Percentiles rank a stretch among this genome's conserved stretches.
Conservation (phyloP, 805 yeast species). For the Pichia pseudocactophila region DNA sequence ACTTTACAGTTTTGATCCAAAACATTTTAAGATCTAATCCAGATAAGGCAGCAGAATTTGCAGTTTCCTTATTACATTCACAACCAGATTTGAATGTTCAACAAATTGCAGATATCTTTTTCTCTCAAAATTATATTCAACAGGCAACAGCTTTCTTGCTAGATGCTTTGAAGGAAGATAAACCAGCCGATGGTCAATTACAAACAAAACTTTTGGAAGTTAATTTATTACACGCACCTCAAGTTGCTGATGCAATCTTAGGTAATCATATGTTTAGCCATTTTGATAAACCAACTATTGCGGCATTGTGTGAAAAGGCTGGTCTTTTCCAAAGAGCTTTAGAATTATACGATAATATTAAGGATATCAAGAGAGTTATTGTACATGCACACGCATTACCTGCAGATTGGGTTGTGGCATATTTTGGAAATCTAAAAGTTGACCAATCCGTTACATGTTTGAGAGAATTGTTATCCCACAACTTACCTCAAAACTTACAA, state of each 20-base stretch:
- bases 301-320: conserved; percentile 89
- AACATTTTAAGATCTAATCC: conserved; percentile 87
- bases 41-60: conserved; percentile 97
- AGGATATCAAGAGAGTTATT: conserved; percentile 91
- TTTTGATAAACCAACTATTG: conserved; percentile 89
- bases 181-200: conserved; percentile 90
- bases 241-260: conserved; percentile 97
- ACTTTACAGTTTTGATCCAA: conserved; percentile 81
- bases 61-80: conserved; percentile 63
- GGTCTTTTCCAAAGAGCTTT: conserved; percentile 92
- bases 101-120: conserved; percentile 84
- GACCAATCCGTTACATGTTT: conserved; percentile 87
- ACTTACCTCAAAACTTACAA: conserved; percentile 76
- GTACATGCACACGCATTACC: conserved; percentile 80
- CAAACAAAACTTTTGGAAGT: conserved; percentile 93
- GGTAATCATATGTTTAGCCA: conserved; percentile 95
- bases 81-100: conserved; percentile 71
- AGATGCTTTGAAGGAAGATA: conserved; percentile 89
- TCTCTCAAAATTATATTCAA: conserved; percentile 88
- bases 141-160: conserved; percentile 96
- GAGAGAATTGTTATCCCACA: conserved; percentile 71
- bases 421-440: conserved; percentile 88
- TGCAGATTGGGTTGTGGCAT: conserved; percentile 86
- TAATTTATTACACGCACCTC: conserved; percentile 92
- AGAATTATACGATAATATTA: conserved; percentile 90